Evolutionary conservation across 2,329 filamentous ascomycete genomes (phyloP), one percentile per base, ranked within the genome.

Genomic region (Talaromyces sp.): DNA sequence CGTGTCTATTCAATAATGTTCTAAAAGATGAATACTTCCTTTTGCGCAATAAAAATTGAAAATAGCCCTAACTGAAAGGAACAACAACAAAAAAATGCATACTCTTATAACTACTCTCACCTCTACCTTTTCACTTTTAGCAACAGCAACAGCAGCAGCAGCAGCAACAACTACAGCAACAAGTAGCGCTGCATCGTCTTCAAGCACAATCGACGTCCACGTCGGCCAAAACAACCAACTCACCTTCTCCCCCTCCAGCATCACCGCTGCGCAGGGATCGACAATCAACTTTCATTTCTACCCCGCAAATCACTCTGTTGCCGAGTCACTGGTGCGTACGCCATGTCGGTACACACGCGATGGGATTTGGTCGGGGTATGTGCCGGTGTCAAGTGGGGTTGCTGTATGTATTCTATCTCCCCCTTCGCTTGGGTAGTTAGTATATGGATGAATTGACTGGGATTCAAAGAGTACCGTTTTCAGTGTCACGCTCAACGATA

Each of bases 241-340:
- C 66, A 70, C 40, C 27, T 77, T 73, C 60, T 62, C 65, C 1
- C 75, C 74, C 0, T 56, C 65, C 16, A 70, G 61, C 7, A 54
- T 76, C 36, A 67, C 66, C 0, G 75, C 75, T 1, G 64, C 68
- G 0, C 64, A 70, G 1, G 75, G 74, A 18, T 74, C 76, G 60
- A 47, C 68, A 1, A 63, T 77, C 14, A 79, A 83, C 64, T 89
- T 85, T 71, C 76, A 82, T 51, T 89, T 89, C 68, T 88, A 85
- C 65, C 85, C 87, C 1, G 78, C 78, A 27, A 86, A 84, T 57
- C 87, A 90, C 68, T 87, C 85, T 3, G 83, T 89, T n/a, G 83
- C 84, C 8, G 80, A 85, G 56, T 83, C 86, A 36, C 85, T 82
- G 56, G 89, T 82, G 66, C 73, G 76, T 2, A 76, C 78, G n/a